Conservation (phyloP, 2,329 filamentous ascomycete genomes). For the Fusarium subtropicale region DNA sequence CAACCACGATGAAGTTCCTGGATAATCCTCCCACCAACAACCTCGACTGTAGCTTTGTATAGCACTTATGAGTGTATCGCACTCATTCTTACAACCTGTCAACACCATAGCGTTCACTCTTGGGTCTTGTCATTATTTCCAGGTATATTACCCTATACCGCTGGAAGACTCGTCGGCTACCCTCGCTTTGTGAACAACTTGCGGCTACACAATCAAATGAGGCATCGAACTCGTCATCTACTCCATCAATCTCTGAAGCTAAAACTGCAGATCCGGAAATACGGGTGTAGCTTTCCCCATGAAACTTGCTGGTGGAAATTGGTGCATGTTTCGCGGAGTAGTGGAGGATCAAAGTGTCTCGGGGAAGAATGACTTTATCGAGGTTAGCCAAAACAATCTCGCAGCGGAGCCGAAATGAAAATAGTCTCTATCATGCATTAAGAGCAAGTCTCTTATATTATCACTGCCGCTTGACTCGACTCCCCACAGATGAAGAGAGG, state of each 20-base stretch:
- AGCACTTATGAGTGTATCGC: constrained; percentile 18
- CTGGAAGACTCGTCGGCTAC: constrained; percentile 19
- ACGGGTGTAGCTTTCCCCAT: not conserved
- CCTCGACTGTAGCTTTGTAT: constrained; percentile 10
- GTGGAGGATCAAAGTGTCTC: constrained; percentile 14
- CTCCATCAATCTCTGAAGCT: constrained; percentile 30
- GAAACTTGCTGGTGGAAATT: constrained; percentile 46
- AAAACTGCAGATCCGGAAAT: not conserved
- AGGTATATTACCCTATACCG: constrained; percentile 13
- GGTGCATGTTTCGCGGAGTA: constrained; percentile 50
- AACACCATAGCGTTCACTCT: constrained; percentile 15
- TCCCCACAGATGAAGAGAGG: not conserved
- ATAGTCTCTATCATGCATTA: not conserved
- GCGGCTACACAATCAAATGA: constrained; percentile 16
- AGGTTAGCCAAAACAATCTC: not conserved
- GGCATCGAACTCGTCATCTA: constrained; percentile 25
- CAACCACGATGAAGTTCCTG: not conserved
- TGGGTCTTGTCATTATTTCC: constrained; percentile 18
- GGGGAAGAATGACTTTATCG: not conserved
- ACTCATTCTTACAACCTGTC: constrained; percentile 19
- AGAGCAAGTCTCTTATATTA: not conserved
- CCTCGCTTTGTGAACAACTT: not conserved
- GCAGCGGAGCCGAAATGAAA: not conserved
- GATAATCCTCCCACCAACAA: not conserved
- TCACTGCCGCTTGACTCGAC: not conserved